Conservation (phyloP, 2,329 filamentous ascomycete genomes). For the Exophiala xenobiotica region DNA sequence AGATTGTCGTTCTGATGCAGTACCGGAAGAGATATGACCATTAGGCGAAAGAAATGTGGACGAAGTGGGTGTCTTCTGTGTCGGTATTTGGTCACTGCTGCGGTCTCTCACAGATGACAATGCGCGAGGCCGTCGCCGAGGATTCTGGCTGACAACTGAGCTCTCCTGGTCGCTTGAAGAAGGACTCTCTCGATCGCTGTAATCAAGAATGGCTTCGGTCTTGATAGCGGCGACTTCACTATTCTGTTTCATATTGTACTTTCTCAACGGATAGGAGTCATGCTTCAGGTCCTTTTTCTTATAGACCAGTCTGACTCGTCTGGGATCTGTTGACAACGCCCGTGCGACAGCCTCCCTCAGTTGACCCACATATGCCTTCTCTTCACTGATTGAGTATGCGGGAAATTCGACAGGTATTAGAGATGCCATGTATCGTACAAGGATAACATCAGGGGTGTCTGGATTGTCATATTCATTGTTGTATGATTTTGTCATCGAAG, state of each 20-base stretch:
- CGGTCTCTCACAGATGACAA: slow-evolving; percentile 26
- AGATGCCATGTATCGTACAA: slow-evolving; percentile 43
- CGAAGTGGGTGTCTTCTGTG: slow-evolving; percentile 7
- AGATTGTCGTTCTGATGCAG: slow-evolving; percentile 18
- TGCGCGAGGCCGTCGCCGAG: slow-evolving; percentile 23
- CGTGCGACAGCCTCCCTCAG: slow-evolving; percentile 42
- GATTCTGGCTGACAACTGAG: slow-evolving; percentile 14
- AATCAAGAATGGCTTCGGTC: slow-evolving; percentile 35
- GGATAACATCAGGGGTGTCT: slow-evolving; percentile 44
- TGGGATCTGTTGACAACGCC: slow-evolving; percentile 38
- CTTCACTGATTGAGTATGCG: slow-evolving; percentile 49
- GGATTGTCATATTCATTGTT: slow-evolving; percentile 32
- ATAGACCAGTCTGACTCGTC: slow-evolving; percentile 46
- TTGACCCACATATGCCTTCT: slow-evolving; percentile 42
- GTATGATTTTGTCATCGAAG: slow-evolving; percentile 12
- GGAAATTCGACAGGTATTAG: slow-evolving; percentile 46
- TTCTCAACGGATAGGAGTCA: slow-evolving; percentile 40
- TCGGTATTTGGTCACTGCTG: slow-evolving; percentile 20
- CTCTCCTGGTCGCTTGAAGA: slow-evolving; percentile 28
- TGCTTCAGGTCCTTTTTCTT: slow-evolving; percentile 48
- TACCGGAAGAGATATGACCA: slow-evolving; percentile 20
- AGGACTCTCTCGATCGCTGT: slow-evolving; percentile 25
- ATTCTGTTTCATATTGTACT: slow-evolving; percentile 49
- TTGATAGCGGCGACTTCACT: slow-evolving; percentile 49
- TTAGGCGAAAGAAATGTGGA: slow-evolving; percentile 21